Evolutionary conservation across 2,329 filamentous ascomycete species (phyloP), one percentile per base, ranked within the genome.

Genomic region (Teratosphaeria nubilosa): DNA sequence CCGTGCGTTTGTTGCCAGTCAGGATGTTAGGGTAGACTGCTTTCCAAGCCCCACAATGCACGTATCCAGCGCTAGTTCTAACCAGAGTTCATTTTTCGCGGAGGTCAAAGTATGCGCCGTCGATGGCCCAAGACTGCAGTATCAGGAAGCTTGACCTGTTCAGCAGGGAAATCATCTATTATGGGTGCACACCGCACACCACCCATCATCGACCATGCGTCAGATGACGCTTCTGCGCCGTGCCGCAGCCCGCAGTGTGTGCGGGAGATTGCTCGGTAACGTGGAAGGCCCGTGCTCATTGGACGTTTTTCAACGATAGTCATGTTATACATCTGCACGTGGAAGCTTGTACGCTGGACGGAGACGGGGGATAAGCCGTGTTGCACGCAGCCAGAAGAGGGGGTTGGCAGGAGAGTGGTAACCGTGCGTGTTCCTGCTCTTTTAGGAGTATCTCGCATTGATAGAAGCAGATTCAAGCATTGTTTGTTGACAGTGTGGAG

Each of bases 361-460:
- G 50, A 37, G 52, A 45, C 41, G 41, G 16, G 20, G 54, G 55
- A 59, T 59, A 59, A 60, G 55, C 51, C 45, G 58, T 56, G 58
- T 58, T 53, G 55, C 14, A 55, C 56, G 13, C 16, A 22, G 54
- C 16, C 16, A 51, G 25, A 53, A 50, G 54, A 48, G 48, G 31
- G 41, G 56, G 51, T 48, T 51, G 45, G 34, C 54, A 37, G 25
- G 30, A 37, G 20, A 7, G 31, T 11, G 22, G 3, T 37, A 5
- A 3, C 20, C 5, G 1, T 32, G 53, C 30, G 16, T 37, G 20
- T 48, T 22, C 41, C 5, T 48, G 41, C 41, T 22, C 41, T 14
- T 41, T 48, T 16, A 22, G 20, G 20, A 27, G 22, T 20, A 41
- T 41, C 30, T 54, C n/a, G 25, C 51, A 30, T 53, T 30, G 25